Evolutionary conservation across 83 land plant genomes (phyloP).

Genomic region (Larix sibirica): DNA sequence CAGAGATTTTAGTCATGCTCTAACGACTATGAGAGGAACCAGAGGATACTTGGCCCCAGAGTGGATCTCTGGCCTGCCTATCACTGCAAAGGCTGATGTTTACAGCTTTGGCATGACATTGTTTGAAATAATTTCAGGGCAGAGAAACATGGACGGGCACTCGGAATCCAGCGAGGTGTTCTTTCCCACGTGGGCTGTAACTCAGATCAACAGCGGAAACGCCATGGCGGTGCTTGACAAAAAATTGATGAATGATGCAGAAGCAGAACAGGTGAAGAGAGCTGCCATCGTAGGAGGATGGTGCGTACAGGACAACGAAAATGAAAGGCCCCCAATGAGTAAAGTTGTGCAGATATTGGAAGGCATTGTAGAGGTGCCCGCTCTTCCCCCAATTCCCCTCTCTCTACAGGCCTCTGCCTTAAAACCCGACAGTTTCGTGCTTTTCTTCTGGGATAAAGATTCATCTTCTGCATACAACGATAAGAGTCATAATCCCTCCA

Average conservation of each 20-base stretch:
- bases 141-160: constrained; percentile 34
- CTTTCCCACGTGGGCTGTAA: constrained; percentile 50
- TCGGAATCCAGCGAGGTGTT: constrained; percentile 37
- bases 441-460: too few relatives aligned
- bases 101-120: constrained; percentile 77
- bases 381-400: constrained; percentile 45
- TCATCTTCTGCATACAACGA: too few relatives aligned
- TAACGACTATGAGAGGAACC: constrained; percentile 67
- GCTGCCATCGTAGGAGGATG: constrained; percentile 57
- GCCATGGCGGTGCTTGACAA: constrained; percentile 45
- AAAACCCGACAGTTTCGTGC: too few relatives aligned
- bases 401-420: constrained; percentile 18
- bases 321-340: constrained; percentile 55
- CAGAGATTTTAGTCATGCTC: constrained; percentile 46
- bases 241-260: constrained; percentile 35
- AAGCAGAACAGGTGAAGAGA: constrained; percentile 34
- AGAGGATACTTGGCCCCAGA: constrained; percentile 72
- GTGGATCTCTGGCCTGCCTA: constrained; percentile 50
- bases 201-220: constrained; percentile 10
- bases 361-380: constrained; percentile 38
- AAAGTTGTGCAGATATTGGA: constrained; percentile 66
- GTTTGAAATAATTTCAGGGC: constrained; percentile 49
- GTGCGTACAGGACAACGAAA: constrained; percentile 73
- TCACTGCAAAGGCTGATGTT: constrained; percentile 68
- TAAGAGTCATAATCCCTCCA: too few relatives aligned